Conservation (phyloP, 2,329 filamentous ascomycete genomes). For the Aspergillus puulaauensis region DNA sequence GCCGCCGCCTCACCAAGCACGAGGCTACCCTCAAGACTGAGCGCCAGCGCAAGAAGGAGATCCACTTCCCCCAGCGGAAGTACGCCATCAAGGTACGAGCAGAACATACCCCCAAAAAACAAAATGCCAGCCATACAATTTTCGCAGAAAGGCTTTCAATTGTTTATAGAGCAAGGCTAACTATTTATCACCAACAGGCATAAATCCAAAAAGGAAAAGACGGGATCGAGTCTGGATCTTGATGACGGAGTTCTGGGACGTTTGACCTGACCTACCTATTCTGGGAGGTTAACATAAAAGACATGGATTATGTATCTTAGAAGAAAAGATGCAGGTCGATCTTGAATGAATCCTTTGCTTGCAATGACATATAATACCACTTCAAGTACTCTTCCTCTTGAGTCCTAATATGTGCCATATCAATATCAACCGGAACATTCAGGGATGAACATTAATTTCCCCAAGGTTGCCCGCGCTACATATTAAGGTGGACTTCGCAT, state of each 20-base stretch:
- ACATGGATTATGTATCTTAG: slow-evolving; percentile 42
- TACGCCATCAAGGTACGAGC: slow-evolving; percentile 90
- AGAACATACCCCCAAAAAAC: not conserved
- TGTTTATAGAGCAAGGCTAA: slow-evolving; percentile 1
- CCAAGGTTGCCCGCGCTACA: too few species aligned
- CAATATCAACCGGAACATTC: not conserved
- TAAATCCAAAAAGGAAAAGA: slow-evolving; percentile 24
- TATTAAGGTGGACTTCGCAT: too few species aligned
- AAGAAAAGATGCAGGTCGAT: slow-evolving; percentile 37
- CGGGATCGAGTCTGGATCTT: slow-evolving; percentile 30
- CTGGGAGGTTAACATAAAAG: slow-evolving; percentile 29
- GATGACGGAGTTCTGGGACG: slow-evolving; percentile 38
- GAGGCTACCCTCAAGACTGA: slow-evolving; percentile 81
- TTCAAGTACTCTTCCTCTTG: not conserved
- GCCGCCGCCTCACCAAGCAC: slow-evolving; percentile 88
- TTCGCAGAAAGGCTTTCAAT: not conserved
- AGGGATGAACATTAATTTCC: not conserved
- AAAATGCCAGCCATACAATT: not conserved
- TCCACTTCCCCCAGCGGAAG: slow-evolving; percentile 98
- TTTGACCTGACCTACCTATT: slow-evolving; percentile 30
- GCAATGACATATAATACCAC: slow-evolving; percentile 29
- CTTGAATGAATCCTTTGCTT: slow-evolving; percentile 37
- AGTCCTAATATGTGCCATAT: not conserved
- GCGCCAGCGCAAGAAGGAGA: slow-evolving; percentile 94
- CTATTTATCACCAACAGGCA: slow-evolving; percentile 24